These are phyloP conservation scores for Ilex asprella DNA, from an alignment of 257 asterid species.

Conservation along the genomic window DNA sequence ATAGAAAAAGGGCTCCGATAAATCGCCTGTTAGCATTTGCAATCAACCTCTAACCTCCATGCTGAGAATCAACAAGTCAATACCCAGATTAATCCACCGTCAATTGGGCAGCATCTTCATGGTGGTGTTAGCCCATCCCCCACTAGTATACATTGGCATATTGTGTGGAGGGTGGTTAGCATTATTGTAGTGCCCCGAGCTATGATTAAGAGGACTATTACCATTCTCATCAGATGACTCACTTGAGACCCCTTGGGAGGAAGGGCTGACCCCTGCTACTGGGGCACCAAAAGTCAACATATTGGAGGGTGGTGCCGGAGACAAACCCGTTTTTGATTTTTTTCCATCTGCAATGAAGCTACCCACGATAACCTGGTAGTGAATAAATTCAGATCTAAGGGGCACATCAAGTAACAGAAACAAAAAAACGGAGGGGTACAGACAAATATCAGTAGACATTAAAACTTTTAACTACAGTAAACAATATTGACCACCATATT, in stretches of 20 bases:
- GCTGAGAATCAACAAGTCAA: slow-evolving; percentile 8
- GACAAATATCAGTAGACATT: too few relatives aligned
- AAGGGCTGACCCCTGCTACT: slow-evolving; percentile 38
- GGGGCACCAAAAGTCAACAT: slow-evolving; percentile 58
- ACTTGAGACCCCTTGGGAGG: slow-evolving; percentile 61
- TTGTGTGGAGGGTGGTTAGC: slow-evolving; percentile 43
- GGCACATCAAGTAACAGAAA: neutral
- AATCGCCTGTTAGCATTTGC: neutral
- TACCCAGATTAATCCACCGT: slow-evolving; percentile 3
- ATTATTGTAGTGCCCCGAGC: slow-evolving; percentile 33
- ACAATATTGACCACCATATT: too few relatives aligned
- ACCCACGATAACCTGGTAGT: slow-evolving; percentile 67
- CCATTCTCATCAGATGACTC: slow-evolving; percentile 65
- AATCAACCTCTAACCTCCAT: slow-evolving; percentile 16
- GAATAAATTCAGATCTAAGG: too few relatives aligned
- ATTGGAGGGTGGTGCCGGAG: slow-evolving; percentile 37
- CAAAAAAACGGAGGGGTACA: neutral
- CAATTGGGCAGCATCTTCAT: slow-evolving; percentile 45
- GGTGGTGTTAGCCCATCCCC: slow-evolving; percentile 59
- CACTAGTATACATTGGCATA: slow-evolving; percentile 41
- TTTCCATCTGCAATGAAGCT: slow-evolving; percentile 87
- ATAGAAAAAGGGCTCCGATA: too few relatives aligned
- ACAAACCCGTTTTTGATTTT: slow-evolving; percentile 33
- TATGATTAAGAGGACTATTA: slow-evolving; percentile 45
- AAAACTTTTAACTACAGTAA: too few relatives aligned